phyloP scores from a whole-genome alignment of 2,329 filamentous ascomycete species.

The Arthrobotrys pseudoclavata region DNA sequence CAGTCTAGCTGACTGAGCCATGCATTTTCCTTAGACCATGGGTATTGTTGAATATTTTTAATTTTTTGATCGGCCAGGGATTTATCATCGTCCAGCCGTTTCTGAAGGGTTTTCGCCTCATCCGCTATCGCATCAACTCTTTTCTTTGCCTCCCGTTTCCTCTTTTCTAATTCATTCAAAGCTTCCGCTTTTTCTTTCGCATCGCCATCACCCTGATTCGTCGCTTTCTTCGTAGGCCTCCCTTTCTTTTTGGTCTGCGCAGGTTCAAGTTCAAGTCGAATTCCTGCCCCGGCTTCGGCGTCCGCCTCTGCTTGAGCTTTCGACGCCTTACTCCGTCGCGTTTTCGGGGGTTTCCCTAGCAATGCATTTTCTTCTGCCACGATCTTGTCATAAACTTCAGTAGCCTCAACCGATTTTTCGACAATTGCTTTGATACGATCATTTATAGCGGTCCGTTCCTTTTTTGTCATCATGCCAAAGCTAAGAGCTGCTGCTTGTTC shows the following conservation, averaged over 20 bases:
- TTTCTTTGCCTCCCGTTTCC: not conserved
- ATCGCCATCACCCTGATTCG: not conserved
- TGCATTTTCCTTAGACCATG: constrained; percentile 65
- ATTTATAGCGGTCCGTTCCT: not conserved
- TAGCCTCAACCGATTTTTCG: constrained; percentile 9
- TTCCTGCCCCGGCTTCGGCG: too few species aligned
- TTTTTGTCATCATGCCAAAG: constrained; percentile 25
- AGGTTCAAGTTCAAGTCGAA: not conserved
- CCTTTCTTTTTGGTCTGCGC: not conserved
- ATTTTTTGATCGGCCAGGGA: constrained; percentile 4
- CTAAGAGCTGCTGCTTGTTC: constrained; percentile 75
- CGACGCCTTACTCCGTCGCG: not conserved
- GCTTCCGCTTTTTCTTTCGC: not conserved
- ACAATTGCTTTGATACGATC: constrained; percentile 7
- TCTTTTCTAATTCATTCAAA: not conserved
- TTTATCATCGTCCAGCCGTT: not conserved
- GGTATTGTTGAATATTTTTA: constrained; percentile 78
- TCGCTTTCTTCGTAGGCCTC: not conserved
- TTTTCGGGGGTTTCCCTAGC: constrained; percentile 6
- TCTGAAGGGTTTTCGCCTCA: not conserved
- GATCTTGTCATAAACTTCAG: constrained; percentile 1
- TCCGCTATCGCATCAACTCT: not conserved
- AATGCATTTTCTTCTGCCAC: constrained; percentile 32
- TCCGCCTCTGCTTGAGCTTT: not conserved
- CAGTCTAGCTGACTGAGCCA: constrained; percentile 96